Evolutionary conservation across 768 basidiomycete species (phyloP).

Genomic region (Panaeolus papilionaceus): DNA sequence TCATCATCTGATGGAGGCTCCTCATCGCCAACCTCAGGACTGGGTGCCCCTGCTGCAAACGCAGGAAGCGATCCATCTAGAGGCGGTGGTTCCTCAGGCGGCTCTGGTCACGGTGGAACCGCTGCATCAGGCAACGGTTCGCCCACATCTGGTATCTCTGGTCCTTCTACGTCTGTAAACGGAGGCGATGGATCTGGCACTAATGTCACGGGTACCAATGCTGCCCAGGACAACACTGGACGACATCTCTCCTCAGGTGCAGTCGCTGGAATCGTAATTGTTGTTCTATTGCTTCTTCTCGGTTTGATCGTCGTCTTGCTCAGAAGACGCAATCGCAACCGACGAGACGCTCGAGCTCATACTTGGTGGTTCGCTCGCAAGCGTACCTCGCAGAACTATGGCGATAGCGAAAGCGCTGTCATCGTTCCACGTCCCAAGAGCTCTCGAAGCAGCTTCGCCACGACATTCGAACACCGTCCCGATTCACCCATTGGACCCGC

Average conservation of each 20-base stretch:
- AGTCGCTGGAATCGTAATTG: conserved; percentile 52
- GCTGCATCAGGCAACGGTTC: neutral
- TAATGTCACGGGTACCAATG: conserved; percentile 11
- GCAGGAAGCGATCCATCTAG: conserved; percentile 5
- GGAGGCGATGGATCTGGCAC: conserved; percentile 18
- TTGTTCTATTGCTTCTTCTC: conserved; percentile 41
- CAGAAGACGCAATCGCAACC: conserved; percentile 51
- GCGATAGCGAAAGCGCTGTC: conserved; percentile 31
- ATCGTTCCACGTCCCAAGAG: conserved; percentile 33
- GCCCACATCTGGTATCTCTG: conserved; percentile 14
- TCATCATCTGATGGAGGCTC: neutral
- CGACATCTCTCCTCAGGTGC: conserved; percentile 43
- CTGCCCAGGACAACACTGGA: neutral
- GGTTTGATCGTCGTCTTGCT: conserved; percentile 46
- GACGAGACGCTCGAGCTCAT: conserved; percentile 48
- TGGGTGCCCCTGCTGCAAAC: conserved; percentile 4
- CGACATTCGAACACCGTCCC: conserved; percentile 53
- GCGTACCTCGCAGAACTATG: conserved; percentile 31
- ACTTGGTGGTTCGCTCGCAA: conserved; percentile 52
- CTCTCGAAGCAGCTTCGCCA: conserved; percentile 68
- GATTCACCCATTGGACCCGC: conserved; percentile 15
- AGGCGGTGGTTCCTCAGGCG: neutral
- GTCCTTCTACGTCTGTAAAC: neutral
- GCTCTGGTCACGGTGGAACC: neutral
- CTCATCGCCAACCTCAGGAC: conserved; percentile 12